Percentiles rank a stretch among this genome's conserved stretches.
phyloP scores from a whole-genome alignment of 306 rosid species.

The Quercus dentata region DNA sequence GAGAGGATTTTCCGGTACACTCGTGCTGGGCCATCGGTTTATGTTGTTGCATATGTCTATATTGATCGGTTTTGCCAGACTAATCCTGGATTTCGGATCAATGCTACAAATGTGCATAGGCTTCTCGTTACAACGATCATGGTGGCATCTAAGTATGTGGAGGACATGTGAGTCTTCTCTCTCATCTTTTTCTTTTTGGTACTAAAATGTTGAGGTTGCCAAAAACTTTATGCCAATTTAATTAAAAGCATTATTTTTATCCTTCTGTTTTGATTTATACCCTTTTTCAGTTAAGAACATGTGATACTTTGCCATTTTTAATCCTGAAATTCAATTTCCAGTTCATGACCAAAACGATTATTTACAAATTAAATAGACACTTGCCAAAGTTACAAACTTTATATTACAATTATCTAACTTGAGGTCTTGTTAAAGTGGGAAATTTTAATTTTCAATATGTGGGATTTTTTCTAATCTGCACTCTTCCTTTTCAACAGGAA shows the following conservation, averaged over 20 bases:
- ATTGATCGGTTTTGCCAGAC: conserved; percentile 83
- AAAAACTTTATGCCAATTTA: background rate
- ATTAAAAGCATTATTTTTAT: background rate
- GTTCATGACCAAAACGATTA: background rate
- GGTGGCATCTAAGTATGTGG: conserved; percentile 94
- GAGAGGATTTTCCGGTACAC: conserved; percentile 92
- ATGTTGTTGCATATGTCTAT: conserved; percentile 89
- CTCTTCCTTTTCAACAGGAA: conserved; percentile 52
- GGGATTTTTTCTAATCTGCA: too few species aligned
- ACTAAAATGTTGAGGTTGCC: background rate
- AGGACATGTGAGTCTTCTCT: conserved; percentile 72
- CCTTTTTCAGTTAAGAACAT: too few species aligned
- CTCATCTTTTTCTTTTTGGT: background rate
- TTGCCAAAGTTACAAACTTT: background rate
- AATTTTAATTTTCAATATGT: background rate
- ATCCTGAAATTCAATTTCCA: background rate
- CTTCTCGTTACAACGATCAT: conserved; percentile 84
- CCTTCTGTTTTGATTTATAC: too few species aligned
- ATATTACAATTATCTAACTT: background rate
- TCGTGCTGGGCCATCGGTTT: conserved; percentile 76
- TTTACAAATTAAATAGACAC: too few species aligned
- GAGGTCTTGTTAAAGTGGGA: background rate
- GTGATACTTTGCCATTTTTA: background rate
- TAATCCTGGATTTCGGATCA: conserved; percentile 63
- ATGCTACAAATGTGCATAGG: conserved; percentile 70